Evolutionary conservation across 2,329 filamentous ascomycete genomes (phyloP).

Genomic region (Colletotrichum karsti): DNA sequence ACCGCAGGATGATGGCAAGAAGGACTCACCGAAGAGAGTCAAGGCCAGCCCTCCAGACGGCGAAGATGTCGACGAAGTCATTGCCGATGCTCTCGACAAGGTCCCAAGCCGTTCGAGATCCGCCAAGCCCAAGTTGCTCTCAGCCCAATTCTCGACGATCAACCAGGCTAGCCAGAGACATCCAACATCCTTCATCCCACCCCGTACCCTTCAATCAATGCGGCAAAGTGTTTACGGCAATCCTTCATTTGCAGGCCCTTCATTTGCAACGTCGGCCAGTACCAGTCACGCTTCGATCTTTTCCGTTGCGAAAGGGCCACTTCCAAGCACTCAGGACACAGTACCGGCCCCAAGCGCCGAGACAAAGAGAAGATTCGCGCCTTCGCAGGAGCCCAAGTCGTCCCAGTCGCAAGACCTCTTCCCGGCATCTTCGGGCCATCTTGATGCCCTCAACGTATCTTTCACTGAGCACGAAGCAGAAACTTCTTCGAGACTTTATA

Average conservation of each 20-base stretch:
- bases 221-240: not conserved
- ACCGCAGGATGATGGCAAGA: not conserved
- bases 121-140: not conserved
- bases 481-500: not conserved
- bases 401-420: conserved; percentile 3
- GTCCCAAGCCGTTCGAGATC: conserved; percentile 15
- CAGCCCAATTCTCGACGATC: not conserved
- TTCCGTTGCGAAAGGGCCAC: not conserved
- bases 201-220: not conserved
- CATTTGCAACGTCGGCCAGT: not conserved
- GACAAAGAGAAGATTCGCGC: not conserved
- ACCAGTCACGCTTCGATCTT: conserved; percentile 13
- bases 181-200: not conserved
- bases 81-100: not conserved
- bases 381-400: not conserved
- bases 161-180: not conserved
- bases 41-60: not conserved
- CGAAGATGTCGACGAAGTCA: not conserved
- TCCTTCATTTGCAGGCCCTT: not conserved
- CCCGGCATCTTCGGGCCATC: not conserved
- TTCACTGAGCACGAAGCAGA: conserved; percentile 1
- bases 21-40: not conserved
- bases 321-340: conserved; percentile 6
- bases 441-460: conserved; percentile 7
- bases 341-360: not conserved